These are phyloP conservation scores for Massarina eburnea DNA, from an alignment of 2,329 filamentous ascomycete genomes.

Conservation along the genomic window DNA sequence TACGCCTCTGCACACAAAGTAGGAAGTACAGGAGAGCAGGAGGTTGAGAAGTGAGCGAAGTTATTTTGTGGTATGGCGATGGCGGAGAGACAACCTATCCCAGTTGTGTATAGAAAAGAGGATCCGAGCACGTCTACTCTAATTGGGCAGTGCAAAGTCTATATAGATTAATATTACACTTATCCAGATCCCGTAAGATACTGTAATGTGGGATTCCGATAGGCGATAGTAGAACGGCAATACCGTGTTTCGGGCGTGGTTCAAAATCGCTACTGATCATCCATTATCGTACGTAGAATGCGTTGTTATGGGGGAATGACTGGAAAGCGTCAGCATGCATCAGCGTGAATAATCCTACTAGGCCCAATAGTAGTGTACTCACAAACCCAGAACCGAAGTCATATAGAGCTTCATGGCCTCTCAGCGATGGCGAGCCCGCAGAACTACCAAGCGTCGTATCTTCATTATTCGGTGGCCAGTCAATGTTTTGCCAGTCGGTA, in stretches of 20 bases:
- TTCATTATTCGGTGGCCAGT: constrained; percentile 21
- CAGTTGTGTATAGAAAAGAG: no score
- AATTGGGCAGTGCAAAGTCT: no score
- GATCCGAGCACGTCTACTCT: no score
- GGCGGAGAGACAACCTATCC: no score
- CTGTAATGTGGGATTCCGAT: no score
- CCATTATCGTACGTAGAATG: constrained; percentile 16
- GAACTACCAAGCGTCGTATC: neutral
- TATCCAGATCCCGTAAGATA: no score
- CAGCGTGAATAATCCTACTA: constrained; percentile 8
- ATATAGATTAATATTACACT: no score
- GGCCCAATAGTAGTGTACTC: constrained; percentile 11
- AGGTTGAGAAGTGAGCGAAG: constrained; percentile 51
- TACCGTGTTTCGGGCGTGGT: no score
- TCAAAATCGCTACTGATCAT: no score
- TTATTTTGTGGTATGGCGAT: neutral
- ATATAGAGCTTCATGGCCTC: constrained; percentile 14
- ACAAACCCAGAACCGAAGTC: constrained; percentile 21
- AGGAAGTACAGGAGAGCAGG: constrained; percentile 59
- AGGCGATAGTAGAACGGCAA: no score
- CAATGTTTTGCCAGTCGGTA: constrained; percentile 33
- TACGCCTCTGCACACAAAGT: constrained; percentile 44
- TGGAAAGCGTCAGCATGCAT: constrained; percentile 22
- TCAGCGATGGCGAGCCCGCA: constrained; percentile 1
- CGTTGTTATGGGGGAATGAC: constrained; percentile 19